Evolutionary conservation across 1,139 yeast genomes (phyloP).

Genomic region (Yamadazyma aaseri): DNA sequence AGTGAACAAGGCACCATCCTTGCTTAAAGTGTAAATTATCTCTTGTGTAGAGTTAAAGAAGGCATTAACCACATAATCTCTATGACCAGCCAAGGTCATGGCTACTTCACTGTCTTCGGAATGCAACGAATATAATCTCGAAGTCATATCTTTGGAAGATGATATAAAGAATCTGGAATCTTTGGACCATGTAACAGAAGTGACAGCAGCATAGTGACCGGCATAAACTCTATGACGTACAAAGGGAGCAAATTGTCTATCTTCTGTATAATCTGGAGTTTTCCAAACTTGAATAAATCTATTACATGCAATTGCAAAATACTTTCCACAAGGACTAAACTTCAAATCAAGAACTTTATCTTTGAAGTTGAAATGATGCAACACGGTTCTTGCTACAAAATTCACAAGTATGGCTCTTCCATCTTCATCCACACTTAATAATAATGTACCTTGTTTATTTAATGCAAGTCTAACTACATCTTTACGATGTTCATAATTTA

Average conservation of each 20-base stretch:
- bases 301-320: constrained; percentile 83
- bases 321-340: constrained; percentile 86
- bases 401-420: constrained; percentile 94
- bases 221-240: constrained; percentile 87
- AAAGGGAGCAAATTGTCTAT: constrained; percentile 93
- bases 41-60: constrained; percentile 87
- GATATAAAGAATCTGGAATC: constrained; percentile 88
- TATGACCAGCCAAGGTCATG: constrained; percentile 87
- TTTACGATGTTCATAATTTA: constrained; percentile 88
- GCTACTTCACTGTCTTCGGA: constrained; percentile 78
- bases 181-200: constrained; percentile 79
- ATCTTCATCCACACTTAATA: constrained; percentile 85
- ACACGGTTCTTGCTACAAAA: constrained; percentile 77
- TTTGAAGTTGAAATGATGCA: constrained; percentile 92
- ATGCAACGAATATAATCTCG: constrained; percentile 78
- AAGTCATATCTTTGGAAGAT: constrained; percentile 86
- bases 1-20: constrained; percentile 89
- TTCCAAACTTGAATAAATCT: constrained; percentile 91
- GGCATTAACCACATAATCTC: constrained; percentile 84
- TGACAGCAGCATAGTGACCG: constrained; percentile 86
- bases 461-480: constrained; percentile 78
- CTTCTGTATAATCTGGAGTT: constrained; percentile 74
- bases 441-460: constrained; percentile 75
- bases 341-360: constrained; percentile 70
- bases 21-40: constrained; percentile 83